Conservation (phyloP, 2,329 filamentous ascomycete genomes). For the Blastomyces silverae region DNA sequence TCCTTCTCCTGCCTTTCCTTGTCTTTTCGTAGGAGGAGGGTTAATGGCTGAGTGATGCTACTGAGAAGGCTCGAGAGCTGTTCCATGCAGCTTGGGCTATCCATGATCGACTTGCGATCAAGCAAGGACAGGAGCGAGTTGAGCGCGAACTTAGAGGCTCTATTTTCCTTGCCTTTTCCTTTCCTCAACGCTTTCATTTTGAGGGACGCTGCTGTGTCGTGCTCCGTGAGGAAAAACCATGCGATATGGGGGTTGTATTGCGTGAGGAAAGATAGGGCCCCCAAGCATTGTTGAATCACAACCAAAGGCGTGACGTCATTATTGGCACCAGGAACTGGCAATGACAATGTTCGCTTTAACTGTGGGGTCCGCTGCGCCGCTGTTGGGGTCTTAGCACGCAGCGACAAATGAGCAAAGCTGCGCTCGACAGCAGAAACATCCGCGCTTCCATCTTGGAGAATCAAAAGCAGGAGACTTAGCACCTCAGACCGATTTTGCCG, state of each 20-base stretch:
- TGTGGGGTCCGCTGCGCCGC: slow-evolving; percentile 76
- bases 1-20: slow-evolving; percentile 58
- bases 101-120: slow-evolving; percentile 91
- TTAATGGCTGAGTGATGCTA: slow-evolving; percentile 79
- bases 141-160: slow-evolving; percentile 78
- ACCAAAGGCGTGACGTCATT: slow-evolving; percentile 89
- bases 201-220: slow-evolving; percentile 69
- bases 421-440: slow-evolving; percentile 91
- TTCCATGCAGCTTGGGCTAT: slow-evolving; percentile 96
- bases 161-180: slow-evolving; percentile 79
- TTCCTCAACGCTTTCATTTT: slow-evolving; percentile 74
- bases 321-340: slow-evolving; percentile 53
- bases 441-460: slow-evolving; percentile 89
- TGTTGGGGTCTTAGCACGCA: slow-evolving; percentile 75
- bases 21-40: slow-evolving; percentile 72
- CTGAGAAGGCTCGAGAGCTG: slow-evolving; percentile 80
- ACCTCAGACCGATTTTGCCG: slow-evolving; percentile 93
- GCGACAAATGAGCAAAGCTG: slow-evolving; percentile 86
- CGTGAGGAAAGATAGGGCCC: slow-evolving; percentile 74
- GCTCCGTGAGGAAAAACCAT: slow-evolving; percentile 88
- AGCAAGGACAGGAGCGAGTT: slow-evolving; percentile 83
- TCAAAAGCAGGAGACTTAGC: slow-evolving; percentile 82
- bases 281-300: slow-evolving; percentile 91
- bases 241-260: slow-evolving; percentile 80
- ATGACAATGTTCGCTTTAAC: slow-evolving; percentile 67